Percentiles rank a stretch among this genome's conserved stretches.
These are phyloP conservation scores for Dictyostelium capitatum DNA, from an alignment of 78 protist species.

Conservation along the genomic window DNA sequence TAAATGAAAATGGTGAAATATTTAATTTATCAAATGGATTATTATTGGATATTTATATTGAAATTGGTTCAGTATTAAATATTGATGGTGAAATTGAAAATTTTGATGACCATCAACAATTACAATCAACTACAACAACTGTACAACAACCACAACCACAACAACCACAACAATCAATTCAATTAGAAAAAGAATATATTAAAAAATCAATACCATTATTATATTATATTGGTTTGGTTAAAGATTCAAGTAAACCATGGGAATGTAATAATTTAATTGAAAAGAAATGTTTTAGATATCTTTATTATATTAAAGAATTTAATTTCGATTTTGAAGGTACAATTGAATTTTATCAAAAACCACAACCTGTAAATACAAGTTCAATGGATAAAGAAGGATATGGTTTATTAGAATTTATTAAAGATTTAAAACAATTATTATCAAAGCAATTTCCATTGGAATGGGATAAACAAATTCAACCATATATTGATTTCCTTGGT, in stretches of 20 bases:
- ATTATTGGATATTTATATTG: slow-evolving; percentile 23
- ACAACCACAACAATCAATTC: neutral
- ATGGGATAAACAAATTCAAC: neutral
- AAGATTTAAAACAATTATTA: slow-evolving; percentile 4
- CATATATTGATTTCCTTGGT: neutral
- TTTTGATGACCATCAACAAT: neutral
- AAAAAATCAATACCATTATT: neutral
- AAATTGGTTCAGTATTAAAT: slow-evolving; percentile 24
- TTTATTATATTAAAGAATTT: slow-evolving; percentile 24
- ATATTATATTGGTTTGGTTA: slow-evolving; percentile 4
- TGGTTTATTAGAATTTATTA: slow-evolving; percentile 8
- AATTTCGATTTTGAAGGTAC: neutral
- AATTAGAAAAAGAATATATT: neutral
- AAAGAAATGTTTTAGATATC: slow-evolving; percentile 29
- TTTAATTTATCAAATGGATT: neutral
- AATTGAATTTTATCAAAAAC: slow-evolving; percentile 36
- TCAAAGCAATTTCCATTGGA: slow-evolving; percentile 9
- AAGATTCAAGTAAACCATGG: slow-evolving; percentile 27
- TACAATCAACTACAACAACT: too few relatives aligned
- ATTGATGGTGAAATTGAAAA: neutral
- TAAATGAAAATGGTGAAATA: slow-evolving; percentile 36
- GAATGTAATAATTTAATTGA: neutral
- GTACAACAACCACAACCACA: neutral
- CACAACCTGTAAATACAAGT: slow-evolving; percentile 7
- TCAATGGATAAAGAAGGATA: neutral